Base-by-base conservation (phyloP, 495 filamentous ascomycete genomes). In the Hypoxylon fragiforme region DNA sequence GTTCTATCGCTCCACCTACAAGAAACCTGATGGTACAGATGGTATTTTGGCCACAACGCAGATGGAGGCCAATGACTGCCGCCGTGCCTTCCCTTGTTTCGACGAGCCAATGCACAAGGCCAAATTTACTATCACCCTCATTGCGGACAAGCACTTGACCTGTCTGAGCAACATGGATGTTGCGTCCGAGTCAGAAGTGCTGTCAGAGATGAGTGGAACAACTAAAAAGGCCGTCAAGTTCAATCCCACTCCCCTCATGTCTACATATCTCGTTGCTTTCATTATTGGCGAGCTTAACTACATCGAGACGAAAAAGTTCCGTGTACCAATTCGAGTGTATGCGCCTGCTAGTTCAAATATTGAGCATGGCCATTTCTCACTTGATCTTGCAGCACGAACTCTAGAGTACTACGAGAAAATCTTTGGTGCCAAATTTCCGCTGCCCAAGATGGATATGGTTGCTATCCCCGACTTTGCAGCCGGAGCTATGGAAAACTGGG, bases 401-500 rank as follows among this genome's bases (percentile, higher is more conserved):
- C 74, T 89, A 6, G 79, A 77, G 14, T 88, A 88, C 65, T 89
- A 89, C 70, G 86, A 89, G 68, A 83, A 86, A 67, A 85, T 84
- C n/a, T 91, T 91, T 56, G 83, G 80, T 41, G 83, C 79, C 57
- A 72, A 80, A 7, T 90, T 88, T 54, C 87, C 87, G 35, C 66
- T 82, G 3, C 78, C 78, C 6, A 98, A 98, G 78, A 96, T 97
- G 91, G 94, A 98, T 73, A 94, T 96, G 88, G 87, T 97, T 61
- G 94, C 92, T 41, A 90, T 98, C 67, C 94, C 92, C 18, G 92
- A 97, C 70, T 97, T 97, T 68, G 79, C 80, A 16, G 87, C 90
- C 19, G 94, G 91, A 45, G 94, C 94, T 43, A 98, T 98, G 94
- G 94, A 98, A 81, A 98, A 98, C 73, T 98, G 94, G 94, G 94